A percentile compares a stretch with the other conserved stretches of the same genome.
These are phyloP conservation scores for Fraxinus nigra DNA, from an alignment of 305 asterid genomes.

Conservation along the genomic window DNA sequence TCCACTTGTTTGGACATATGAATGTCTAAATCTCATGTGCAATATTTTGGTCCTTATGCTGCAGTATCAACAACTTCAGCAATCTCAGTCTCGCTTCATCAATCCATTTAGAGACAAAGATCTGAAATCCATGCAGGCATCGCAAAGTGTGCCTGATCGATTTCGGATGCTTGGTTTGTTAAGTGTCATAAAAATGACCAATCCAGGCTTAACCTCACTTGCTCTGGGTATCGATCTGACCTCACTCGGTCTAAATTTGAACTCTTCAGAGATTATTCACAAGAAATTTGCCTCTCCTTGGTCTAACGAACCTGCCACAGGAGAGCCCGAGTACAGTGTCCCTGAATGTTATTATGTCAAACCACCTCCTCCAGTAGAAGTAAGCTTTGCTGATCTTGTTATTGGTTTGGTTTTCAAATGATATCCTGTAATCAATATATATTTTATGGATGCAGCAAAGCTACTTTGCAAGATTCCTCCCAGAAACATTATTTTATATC, in stretches of 20 bases:
- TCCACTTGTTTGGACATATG: slow-evolving; percentile 30
- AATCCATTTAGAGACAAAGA: slow-evolving; percentile 66
- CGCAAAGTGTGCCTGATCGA: slow-evolving; percentile 51
- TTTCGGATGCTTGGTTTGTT: slow-evolving; percentile 76
- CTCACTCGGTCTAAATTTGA: slow-evolving; percentile 73
- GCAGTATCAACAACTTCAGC: slow-evolving; percentile 79
- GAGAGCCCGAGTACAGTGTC: slow-evolving; percentile 66
- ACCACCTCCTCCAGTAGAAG: slow-evolving; percentile 59
- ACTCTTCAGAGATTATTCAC: slow-evolving; percentile 72
- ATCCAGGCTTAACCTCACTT: slow-evolving; percentile 69
- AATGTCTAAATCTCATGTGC: slow-evolving; percentile 31
- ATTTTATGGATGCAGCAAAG: slow-evolving; percentile 52
- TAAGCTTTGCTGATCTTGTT: slow-evolving; percentile 30
- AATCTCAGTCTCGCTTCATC: slow-evolving; percentile 60
- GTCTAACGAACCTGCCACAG: slow-evolving; percentile 82
- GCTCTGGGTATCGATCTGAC: slow-evolving; percentile 78
- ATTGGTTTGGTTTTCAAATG: slow-evolving; percentile 12
- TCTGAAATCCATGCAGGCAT: slow-evolving; percentile 43
- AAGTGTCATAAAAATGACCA: slow-evolving; percentile 54
- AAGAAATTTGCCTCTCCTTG: slow-evolving; percentile 86
- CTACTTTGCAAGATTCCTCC: slow-evolving; percentile 57
- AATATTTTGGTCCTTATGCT: slow-evolving; percentile 42
- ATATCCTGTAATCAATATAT: not conserved
- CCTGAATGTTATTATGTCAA: slow-evolving; percentile 72
- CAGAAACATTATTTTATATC: slow-evolving; percentile 71